Evolutionary conservation across 2,329 filamentous ascomycete genomes (phyloP).

Genomic region (Phaeosphaeriaceae sp.): DNA sequence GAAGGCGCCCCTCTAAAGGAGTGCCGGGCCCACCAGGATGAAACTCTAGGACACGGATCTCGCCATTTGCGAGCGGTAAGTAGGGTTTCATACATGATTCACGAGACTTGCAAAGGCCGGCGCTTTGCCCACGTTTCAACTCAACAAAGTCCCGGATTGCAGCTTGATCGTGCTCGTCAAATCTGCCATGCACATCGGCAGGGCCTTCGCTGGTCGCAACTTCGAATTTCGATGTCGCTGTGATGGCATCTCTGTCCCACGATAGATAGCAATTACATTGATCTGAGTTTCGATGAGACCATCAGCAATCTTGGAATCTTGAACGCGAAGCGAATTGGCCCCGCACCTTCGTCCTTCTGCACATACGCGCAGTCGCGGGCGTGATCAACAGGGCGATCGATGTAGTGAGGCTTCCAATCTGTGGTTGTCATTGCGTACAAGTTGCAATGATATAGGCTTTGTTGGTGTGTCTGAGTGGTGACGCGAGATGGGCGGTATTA

Average conservation of each 20-base stretch:
- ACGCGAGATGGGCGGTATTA: no score
- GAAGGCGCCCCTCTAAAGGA: slow-evolving; percentile 17
- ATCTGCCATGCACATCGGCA: neutral
- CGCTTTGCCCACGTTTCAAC: neutral
- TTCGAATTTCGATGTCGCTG: slow-evolving; percentile 15
- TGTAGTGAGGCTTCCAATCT: neutral
- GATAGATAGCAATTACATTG: slow-evolving; percentile 21
- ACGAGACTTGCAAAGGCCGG: neutral
- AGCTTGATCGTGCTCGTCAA: slow-evolving; percentile 13
- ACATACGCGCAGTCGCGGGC: slow-evolving; percentile 12
- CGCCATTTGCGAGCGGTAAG: slow-evolving; percentile 13
- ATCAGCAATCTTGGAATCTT: neutral
- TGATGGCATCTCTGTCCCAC: slow-evolving; percentile 6
- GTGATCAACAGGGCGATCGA: slow-evolving; percentile 12
- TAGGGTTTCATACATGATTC: slow-evolving; percentile 6
- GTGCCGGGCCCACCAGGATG: slow-evolving; percentile 13
- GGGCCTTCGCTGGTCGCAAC: slow-evolving; percentile 12
- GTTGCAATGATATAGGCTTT: no score
- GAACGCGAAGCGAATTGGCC: neutral
- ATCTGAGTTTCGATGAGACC: neutral
- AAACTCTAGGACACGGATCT: slow-evolving; percentile 32
- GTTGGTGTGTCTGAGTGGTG: no score
- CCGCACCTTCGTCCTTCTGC: slow-evolving; percentile 12
- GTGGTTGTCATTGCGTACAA: neutral
- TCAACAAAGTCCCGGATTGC: slow-evolving; percentile 12